Evolutionary conservation across 768 basidiomycete genomes (phyloP).

Genomic region (Tricholoma flavovirens): DNA sequence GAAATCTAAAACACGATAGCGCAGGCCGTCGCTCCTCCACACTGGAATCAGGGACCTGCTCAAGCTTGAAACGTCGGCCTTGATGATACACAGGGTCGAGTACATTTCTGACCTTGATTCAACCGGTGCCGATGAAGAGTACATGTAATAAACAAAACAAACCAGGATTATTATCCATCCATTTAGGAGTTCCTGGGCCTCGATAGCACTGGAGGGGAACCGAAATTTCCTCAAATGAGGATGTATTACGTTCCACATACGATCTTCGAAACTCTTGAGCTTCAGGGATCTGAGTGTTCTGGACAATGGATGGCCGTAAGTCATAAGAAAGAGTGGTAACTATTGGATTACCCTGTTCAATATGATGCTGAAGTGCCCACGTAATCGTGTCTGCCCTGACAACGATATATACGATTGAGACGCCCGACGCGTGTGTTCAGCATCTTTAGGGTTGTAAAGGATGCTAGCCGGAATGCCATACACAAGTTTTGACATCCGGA

Average conservation of each 20-base stretch:
- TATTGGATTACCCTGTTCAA: not conserved
- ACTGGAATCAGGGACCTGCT: not conserved
- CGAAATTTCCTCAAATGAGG: not conserved
- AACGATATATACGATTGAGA: not conserved
- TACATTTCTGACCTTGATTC: not conserved
- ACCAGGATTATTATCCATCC: not conserved
- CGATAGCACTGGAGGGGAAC: not conserved
- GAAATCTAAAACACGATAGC: constrained; percentile 27
- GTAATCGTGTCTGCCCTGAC: not conserved
- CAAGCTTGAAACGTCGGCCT: not conserved
- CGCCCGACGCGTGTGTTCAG: constrained; percentile 11
- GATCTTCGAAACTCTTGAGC: constrained; percentile 8
- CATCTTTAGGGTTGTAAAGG: constrained; percentile 8
- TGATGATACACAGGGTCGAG: not conserved
- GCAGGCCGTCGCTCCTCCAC: no score
- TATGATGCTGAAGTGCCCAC: not conserved
- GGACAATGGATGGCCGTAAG: not conserved
- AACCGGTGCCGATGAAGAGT: not conserved
- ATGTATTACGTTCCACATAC: not conserved
- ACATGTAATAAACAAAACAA: not conserved
- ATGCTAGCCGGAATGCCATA: constrained; percentile 25
- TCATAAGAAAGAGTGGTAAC: not conserved
- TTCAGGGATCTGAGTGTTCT: constrained; percentile 11
- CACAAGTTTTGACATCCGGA: constrained; percentile 32
- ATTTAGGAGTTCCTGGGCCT: not conserved